Percentiles rank a stretch among this genome's conserved stretches.
phyloP scores from a whole-genome alignment of 345 rosid species.

The Syzygium aqueum region DNA sequence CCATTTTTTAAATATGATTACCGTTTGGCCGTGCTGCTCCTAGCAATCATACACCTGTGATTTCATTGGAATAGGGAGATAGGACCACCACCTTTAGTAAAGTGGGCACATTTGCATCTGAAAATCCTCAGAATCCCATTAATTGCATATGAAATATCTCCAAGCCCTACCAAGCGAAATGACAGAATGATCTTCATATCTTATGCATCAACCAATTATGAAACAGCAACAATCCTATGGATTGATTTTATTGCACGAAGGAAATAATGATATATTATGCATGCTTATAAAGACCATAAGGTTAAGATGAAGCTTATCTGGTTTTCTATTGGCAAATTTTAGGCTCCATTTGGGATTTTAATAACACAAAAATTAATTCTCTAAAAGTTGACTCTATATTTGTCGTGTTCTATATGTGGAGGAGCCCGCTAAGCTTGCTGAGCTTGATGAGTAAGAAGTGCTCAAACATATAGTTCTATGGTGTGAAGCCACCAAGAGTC shows the following conservation, averaged over 20 bases:
- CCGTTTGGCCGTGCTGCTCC: not conserved
- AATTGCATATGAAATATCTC: constrained; percentile 5
- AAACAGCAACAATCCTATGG: not conserved
- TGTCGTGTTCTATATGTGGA: not conserved
- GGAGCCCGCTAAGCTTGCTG: not conserved
- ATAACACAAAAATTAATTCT: not conserved
- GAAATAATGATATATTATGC: not conserved
- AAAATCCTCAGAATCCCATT: constrained; percentile 7
- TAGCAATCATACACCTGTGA: not conserved
- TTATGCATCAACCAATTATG: not conserved
- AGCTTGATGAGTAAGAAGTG: not conserved
- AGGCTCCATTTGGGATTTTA: not conserved
- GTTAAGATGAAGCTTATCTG: not conserved
- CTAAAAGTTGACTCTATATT: not conserved
- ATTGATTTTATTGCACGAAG: not conserved
- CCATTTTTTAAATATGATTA: not conserved
- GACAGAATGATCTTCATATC: not conserved
- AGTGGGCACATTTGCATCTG: constrained; percentile 13
- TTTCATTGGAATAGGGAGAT: not conserved
- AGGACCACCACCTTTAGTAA: not conserved
- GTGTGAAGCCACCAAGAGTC: not conserved
- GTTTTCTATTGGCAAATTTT: not conserved
- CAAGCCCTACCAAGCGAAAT: not conserved
- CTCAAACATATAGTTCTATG: not conserved
- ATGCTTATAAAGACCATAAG: not conserved